These are phyloP conservation scores for Viola odorata DNA, from an alignment of 345 rosid species.

Conservation along the genomic window DNA sequence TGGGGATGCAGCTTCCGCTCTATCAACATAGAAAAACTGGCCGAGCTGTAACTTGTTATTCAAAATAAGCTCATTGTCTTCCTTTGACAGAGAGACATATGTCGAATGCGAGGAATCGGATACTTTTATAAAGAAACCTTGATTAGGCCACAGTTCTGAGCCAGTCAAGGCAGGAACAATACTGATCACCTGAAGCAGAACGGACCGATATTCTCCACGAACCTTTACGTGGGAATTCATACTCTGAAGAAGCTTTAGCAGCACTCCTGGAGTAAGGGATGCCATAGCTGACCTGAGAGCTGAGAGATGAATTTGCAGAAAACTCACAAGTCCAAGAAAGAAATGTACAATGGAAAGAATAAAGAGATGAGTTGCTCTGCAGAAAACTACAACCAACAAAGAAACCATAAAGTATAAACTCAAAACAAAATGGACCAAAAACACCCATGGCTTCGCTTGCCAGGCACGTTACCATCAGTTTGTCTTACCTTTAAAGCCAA, in stretches of 20 bases:
- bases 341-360: not conserved
- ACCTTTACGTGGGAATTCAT: constrained; percentile 61
- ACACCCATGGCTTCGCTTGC: constrained; percentile 44
- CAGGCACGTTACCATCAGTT: constrained; percentile 53
- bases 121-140: constrained; percentile 85
- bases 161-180: constrained; percentile 88
- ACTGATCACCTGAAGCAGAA: constrained; percentile 80
- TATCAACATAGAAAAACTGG: constrained; percentile 83
- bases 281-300: constrained; percentile 39
- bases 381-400: not conserved
- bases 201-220: constrained; percentile 77
- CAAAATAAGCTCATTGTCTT: constrained; percentile 80
- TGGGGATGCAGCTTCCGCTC: constrained; percentile 61
- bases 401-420: not conserved
- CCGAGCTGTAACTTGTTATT: constrained; percentile 78
- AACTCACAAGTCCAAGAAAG: constrained; percentile 9
- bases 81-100: constrained; percentile 58
- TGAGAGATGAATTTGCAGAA: not conserved
- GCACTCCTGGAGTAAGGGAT: constrained; percentile 73
- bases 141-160: constrained; percentile 88
- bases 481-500: constrained; percentile 76
- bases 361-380: not conserved
- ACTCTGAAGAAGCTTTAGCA: constrained; percentile 78
- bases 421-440: not conserved
- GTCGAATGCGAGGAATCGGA: constrained; percentile 93